phyloP scores from a whole-genome alignment of 257 asterid species.

The Paulownia fortunei region DNA sequence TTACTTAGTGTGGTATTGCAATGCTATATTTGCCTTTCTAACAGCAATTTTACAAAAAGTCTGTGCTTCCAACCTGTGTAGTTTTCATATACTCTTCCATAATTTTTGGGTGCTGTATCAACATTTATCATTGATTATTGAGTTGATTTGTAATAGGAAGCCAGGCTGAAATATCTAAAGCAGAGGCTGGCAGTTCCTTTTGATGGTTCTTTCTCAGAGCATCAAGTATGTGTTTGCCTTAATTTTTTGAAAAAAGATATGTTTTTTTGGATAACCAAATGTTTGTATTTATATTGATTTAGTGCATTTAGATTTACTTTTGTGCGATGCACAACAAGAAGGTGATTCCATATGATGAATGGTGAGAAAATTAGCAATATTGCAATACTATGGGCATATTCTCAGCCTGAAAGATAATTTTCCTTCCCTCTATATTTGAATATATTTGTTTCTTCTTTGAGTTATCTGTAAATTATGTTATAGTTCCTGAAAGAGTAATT shows the following conservation, averaged over 20 bases:
- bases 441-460: constrained; percentile 7
- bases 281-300: background rate
- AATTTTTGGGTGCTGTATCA: background rate
- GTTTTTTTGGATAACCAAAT: too few relatives aligned
- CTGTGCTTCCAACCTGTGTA: too few relatives aligned
- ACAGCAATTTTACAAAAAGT: too few relatives aligned
- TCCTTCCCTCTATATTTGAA: background rate
- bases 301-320: constrained; percentile 3
- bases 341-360: background rate
- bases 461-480: too few relatives aligned
- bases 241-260: background rate
- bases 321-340: background rate
- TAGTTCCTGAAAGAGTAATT: too few relatives aligned
- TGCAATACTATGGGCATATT: background rate
- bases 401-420: background rate
- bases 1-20: constrained; percentile 8
- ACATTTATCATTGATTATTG: constrained; percentile 22
- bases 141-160: constrained; percentile 66
- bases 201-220: constrained; percentile 75
- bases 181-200: constrained; percentile 80
- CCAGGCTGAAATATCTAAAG: constrained; percentile 77
- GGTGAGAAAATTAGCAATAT: background rate
- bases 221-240: constrained; percentile 68
- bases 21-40: constrained; percentile 18
- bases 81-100: background rate